Evolutionary conservation across 2,329 filamentous ascomycete genomes (phyloP).

Genomic region (Amphichorda felina): DNA sequence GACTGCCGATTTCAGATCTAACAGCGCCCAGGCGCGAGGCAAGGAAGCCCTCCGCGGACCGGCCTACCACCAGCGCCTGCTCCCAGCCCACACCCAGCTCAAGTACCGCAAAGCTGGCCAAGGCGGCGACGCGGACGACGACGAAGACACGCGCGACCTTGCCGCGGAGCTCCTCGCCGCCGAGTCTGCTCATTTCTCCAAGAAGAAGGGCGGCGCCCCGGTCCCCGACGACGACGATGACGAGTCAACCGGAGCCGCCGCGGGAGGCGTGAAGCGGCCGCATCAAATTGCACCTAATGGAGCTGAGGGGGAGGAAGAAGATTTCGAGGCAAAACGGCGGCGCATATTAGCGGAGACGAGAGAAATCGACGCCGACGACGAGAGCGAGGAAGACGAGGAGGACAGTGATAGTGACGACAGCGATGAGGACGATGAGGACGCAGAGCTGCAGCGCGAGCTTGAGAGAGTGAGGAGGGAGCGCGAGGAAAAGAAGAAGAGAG

Average conservation of each 20-base stretch:
- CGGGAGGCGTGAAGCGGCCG: slow-evolving; percentile 48
- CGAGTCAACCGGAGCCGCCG: slow-evolving; percentile 15
- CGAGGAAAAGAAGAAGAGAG: slow-evolving; percentile 28
- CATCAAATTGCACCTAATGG: slow-evolving; percentile 5
- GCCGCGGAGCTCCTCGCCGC: slow-evolving; percentile 82
- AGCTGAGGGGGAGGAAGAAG: slow-evolving; percentile 36
- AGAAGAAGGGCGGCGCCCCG: slow-evolving; percentile 56
- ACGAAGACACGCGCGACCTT: slow-evolving; percentile 70
- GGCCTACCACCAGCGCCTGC: slow-evolving; percentile 90
- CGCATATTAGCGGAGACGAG: slow-evolving; percentile 79
- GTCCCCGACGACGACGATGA: slow-evolving; percentile 39
- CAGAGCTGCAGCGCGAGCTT: slow-evolving; percentile 81
- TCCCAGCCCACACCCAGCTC: slow-evolving; percentile 85
- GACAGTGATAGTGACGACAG: slow-evolving; percentile 28
- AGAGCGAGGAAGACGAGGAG: slow-evolving; percentile 43
- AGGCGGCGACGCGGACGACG: slow-evolving; percentile 64
- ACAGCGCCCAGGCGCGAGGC: slow-evolving; percentile 57
- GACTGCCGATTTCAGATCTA: slow-evolving; percentile 8
- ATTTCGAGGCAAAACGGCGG: slow-evolving; percentile 70
- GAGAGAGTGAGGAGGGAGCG: slow-evolving; percentile 82
- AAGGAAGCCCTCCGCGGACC: slow-evolving; percentile 91
- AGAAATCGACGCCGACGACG: slow-evolving; percentile 71
- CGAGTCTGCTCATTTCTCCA: slow-evolving; percentile 78
- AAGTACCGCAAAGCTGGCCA: slow-evolving; percentile 84
- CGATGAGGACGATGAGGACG: slow-evolving; percentile 47